These are phyloP conservation scores for Lentinula detonsa DNA, from an alignment of 768 basidiomycete genomes.

Conservation along the genomic window DNA sequence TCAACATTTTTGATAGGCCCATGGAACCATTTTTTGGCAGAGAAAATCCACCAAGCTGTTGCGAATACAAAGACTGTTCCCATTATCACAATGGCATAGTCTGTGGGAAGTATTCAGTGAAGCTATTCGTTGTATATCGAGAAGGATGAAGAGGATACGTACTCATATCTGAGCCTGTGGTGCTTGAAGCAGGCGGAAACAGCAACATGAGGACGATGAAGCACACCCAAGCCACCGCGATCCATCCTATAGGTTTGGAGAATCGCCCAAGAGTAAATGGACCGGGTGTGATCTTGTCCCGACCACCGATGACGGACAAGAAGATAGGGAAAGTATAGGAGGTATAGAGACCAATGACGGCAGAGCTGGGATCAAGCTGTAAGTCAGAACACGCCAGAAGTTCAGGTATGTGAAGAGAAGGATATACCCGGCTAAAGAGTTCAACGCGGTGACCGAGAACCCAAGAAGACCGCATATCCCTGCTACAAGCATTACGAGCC, in stretches of 20 bases:
- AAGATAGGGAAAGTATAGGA: constrained; percentile 67
- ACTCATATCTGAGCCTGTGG: constrained; percentile 50
- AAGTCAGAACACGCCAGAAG: not conserved
- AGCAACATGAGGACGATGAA: constrained; percentile 57
- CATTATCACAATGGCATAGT: constrained; percentile 66
- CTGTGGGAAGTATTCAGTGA: constrained; percentile 25
- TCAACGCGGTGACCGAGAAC: constrained; percentile 56
- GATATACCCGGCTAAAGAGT: constrained; percentile 61
- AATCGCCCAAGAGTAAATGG: constrained; percentile 57
- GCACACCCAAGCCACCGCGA: constrained; percentile 62
- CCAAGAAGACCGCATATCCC: constrained; percentile 59
- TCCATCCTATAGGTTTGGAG: constrained; percentile 50
- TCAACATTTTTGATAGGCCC: constrained; percentile 55
- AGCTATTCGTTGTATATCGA: not conserved
- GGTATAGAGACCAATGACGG: constrained; percentile 67
- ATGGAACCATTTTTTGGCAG: constrained; percentile 66
- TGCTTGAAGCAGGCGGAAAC: constrained; percentile 41
- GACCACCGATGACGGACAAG: constrained; percentile 64
- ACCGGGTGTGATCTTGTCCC: constrained; percentile 51
- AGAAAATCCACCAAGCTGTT: constrained; percentile 54
- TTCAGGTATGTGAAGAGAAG: not conserved
- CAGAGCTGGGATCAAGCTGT: constrained; percentile 33
- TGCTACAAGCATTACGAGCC: constrained; percentile 58
- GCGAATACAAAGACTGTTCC: constrained; percentile 62
- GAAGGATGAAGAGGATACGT: constrained; percentile 16